Base-by-base conservation (phyloP, 495 filamentous ascomycete genomes). In the Patellaria atrata region DNA sequence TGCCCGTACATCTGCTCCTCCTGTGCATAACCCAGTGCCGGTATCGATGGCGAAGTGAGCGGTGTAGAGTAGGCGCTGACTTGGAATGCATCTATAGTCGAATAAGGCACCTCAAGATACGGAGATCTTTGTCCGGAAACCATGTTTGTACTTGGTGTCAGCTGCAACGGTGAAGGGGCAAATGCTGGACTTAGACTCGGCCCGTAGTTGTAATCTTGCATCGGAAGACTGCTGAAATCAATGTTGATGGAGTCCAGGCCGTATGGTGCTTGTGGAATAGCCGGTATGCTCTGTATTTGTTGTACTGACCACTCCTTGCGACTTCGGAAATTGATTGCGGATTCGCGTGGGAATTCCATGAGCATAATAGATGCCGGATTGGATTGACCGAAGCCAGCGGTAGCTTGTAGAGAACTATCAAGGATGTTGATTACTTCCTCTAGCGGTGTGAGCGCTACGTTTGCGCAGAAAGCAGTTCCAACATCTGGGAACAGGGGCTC, bases 401-500 rank as follows among this genome's bases (percentile, higher is more conserved):
- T 36, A 6, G 51, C 35, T 31, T 57, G 55, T 39, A 57, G 47
- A 5, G 47, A 33, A 30, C 49, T 37, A n/a, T n/a, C n/a, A 4
- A 55, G 51, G 23, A 60, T 47, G 12, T 30, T 30, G 19, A 57
- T 40, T 25, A 61, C 59, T 29, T 56, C 54, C 30, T 61, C 52
- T 16, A 61, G 38, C 1, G 57, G 57, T 3, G 33, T 27, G 12
- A 57, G 43, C 7, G 54, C 41, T 8, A 53, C 44, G 22, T 56
- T 48, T 2, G 53, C 45, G 33, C 48, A 54, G 32, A 61, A 94
- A 24, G 83, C 77, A 14, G 82, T 78, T 31, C 82, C 87, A 38
- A 93, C 71, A 48, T 92, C 85, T 6, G 85, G 84, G 53, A 87
- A 92, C 28, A 94, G 70, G 20, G 80, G 79, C 56, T 94, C 91